Evolutionary conservation across 2,329 filamentous ascomycete genomes (phyloP).

Genomic region (Talaromyces albobiverticillius): DNA sequence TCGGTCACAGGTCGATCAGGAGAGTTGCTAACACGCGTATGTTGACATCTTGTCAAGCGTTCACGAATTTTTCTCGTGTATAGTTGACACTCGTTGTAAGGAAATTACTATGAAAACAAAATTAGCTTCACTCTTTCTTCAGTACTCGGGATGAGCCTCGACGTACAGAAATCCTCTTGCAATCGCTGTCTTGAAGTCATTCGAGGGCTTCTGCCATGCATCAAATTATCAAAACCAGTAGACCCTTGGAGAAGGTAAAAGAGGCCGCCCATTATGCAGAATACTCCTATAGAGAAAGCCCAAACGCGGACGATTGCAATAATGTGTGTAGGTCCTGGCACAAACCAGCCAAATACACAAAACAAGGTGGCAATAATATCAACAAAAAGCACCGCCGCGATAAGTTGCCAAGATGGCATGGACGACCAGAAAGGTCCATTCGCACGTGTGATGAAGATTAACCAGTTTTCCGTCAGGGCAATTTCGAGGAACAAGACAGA

Average conservation of each 20-base stretch:
- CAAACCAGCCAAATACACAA: conserved; percentile 81
- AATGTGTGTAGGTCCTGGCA: conserved; percentile 67
- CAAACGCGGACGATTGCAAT: conserved; percentile 84
- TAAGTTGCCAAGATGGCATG: conserved; percentile 80
- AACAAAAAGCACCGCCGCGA: conserved; percentile 73
- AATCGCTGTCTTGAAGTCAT: conserved; percentile 78
- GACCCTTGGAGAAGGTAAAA: conserved; percentile 83
- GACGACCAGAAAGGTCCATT: conserved; percentile 92
- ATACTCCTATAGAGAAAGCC: conserved; percentile 87
- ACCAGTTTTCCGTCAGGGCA: conserved; percentile 89
- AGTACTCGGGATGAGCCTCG: background rate
- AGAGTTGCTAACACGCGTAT: background rate
- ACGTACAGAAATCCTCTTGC: conserved; percentile 84
- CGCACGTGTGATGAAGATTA: conserved; percentile 93
- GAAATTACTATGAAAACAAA: conserved; percentile 63
- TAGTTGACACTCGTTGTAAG: conserved; percentile 83
- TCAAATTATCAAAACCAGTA: conserved; percentile 81
- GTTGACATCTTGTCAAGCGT: conserved; percentile 1
- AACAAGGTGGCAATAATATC: conserved; percentile 84
- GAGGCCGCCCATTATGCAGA: conserved; percentile 74
- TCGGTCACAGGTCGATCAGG: background rate
- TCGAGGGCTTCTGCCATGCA: conserved; percentile 85
- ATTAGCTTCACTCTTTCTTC: background rate
- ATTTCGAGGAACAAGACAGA: conserved; percentile 86
- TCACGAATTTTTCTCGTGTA: conserved; percentile 85